Evolutionary conservation across 805 yeast species (phyloP).

Genomic region (Zygosaccharomyces lentus): DNA sequence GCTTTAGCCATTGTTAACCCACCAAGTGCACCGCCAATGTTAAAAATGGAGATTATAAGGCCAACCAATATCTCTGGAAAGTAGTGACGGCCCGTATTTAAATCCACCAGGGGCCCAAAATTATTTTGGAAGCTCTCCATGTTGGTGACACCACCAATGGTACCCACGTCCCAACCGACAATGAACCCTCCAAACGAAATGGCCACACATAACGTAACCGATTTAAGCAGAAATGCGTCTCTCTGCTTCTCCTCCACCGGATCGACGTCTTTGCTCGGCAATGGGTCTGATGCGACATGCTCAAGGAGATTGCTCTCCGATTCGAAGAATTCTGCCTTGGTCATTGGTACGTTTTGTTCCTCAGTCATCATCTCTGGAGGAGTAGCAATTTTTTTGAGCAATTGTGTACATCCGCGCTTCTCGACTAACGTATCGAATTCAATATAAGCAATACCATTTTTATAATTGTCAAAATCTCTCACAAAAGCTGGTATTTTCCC

Average conservation of each 20-base stretch:
- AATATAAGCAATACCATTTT: neutral
- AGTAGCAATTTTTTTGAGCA: conserved; percentile 1
- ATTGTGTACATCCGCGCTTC: neutral
- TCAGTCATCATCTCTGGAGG: neutral
- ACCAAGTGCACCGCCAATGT: conserved; percentile 69
- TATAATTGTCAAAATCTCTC: neutral
- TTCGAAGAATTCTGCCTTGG: conserved; percentile 1
- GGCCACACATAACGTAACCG: conserved; percentile 42
- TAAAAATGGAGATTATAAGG: conserved; percentile 52
- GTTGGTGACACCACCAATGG: conserved; percentile 66
- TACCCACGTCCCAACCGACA: conserved; percentile 74
- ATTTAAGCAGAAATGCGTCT: neutral
- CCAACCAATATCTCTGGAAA: conserved; percentile 45
- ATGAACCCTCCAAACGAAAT: conserved; percentile 70
- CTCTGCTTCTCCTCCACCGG: neutral
- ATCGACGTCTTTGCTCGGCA: neutral
- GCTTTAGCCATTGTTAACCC: conserved; percentile 55
- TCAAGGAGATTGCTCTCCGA: conserved; percentile 3
- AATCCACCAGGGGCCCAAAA: conserved; percentile 43
- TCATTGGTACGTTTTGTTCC: neutral
- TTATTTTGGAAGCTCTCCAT: conserved; percentile 50
- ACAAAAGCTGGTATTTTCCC: neutral
- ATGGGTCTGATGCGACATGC: neutral
- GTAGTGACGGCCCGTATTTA: conserved; percentile 30
- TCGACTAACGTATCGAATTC: too few species aligned